Conservation (phyloP, 1,284 basidiomycete genomes). For the Bjerkandera adusta region DNA sequence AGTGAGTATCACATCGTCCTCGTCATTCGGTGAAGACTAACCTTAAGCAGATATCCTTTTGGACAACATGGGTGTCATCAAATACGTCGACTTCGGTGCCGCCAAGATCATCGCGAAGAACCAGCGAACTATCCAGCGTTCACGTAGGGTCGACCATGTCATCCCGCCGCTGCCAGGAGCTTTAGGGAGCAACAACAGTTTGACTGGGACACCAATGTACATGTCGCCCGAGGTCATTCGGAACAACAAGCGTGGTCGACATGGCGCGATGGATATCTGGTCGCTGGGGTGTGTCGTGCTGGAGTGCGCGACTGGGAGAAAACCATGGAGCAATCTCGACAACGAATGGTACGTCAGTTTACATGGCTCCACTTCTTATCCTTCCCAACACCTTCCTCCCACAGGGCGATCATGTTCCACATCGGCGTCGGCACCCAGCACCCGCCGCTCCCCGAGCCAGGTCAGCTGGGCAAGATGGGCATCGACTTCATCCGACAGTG, state of each 20-base stretch:
- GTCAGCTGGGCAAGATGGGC: slow-evolving; percentile 86
- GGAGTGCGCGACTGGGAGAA: slow-evolving; percentile 94
- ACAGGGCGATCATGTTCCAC: slow-evolving; percentile 98
- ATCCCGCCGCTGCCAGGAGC: slow-evolving; percentile 34
- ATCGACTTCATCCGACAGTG: slow-evolving; percentile 95
- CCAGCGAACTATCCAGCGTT: slow-evolving; percentile 82
- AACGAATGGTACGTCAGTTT: slow-evolving; percentile 87
- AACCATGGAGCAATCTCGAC: slow-evolving; percentile 98
- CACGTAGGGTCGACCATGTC: slow-evolving; percentile 47
- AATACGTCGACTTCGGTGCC: slow-evolving; percentile 98
- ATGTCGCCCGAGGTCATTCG: slow-evolving; percentile 99
- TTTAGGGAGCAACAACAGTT: slow-evolving; percentile 72
- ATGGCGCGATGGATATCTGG: slow-evolving; percentile 99
- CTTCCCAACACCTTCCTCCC: not conserved
- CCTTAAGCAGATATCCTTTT: slow-evolving; percentile 83
- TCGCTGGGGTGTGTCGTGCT: slow-evolving; percentile 94
- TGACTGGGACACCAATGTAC: slow-evolving; percentile 99
- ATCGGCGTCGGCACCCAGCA: slow-evolving; percentile 97
- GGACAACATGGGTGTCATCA: slow-evolving; percentile 92
- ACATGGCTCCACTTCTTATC: not conserved
- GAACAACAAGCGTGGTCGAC: slow-evolving; percentile 79
- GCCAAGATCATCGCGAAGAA: slow-evolving; percentile 97
- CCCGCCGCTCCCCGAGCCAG: slow-evolving; percentile 90
- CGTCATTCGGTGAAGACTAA: not conserved
- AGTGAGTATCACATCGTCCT: slow-evolving; percentile 58